phyloP scores from a whole-genome alignment of 805 yeast species.

The Candida boidinii region DNA sequence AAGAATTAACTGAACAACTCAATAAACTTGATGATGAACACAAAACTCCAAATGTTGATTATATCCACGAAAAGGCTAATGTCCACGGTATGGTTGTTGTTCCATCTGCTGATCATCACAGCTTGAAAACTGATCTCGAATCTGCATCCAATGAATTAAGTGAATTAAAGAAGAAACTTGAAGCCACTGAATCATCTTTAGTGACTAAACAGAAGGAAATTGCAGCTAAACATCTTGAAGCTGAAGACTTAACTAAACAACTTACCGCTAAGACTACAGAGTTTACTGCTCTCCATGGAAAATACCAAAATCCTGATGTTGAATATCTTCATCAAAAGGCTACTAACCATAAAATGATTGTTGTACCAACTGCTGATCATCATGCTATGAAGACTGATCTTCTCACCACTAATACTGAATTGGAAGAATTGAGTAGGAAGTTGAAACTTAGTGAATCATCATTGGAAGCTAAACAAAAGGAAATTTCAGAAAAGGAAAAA shows the following conservation, averaged over 20 bases:
- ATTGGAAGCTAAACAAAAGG: constrained; percentile 3
- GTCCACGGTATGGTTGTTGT: constrained; percentile 23
- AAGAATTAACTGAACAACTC: background rate
- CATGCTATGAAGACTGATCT: constrained; percentile 2
- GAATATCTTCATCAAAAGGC: constrained; percentile 23
- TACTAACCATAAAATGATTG: constrained; percentile 15
- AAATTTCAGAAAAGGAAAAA: constrained; percentile 3
- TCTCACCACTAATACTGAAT: constrained; percentile 1
- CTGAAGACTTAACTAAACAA: constrained; percentile 1
- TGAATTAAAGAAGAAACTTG: background rate
- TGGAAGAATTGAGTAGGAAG: constrained; percentile 1
- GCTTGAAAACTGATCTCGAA: background rate
- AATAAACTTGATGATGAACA: background rate
- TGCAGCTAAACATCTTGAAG: background rate
- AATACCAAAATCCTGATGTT: constrained; percentile 23
- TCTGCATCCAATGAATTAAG: background rate
- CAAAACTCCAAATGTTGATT: constrained; percentile 4
- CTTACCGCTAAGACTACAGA: constrained; percentile 2
- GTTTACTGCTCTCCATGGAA: constrained; percentile 4
- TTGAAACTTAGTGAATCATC: background rate
- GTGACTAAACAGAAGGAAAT: too few relatives aligned
- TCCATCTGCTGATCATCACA: background rate
- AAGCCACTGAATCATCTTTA: background rate
- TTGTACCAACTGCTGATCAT: constrained; percentile 17
- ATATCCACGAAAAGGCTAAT: constrained; percentile 17